phyloP scores from a whole-genome alignment of 352 stramenopile genomes.

The Pythium dissimile region DNA sequence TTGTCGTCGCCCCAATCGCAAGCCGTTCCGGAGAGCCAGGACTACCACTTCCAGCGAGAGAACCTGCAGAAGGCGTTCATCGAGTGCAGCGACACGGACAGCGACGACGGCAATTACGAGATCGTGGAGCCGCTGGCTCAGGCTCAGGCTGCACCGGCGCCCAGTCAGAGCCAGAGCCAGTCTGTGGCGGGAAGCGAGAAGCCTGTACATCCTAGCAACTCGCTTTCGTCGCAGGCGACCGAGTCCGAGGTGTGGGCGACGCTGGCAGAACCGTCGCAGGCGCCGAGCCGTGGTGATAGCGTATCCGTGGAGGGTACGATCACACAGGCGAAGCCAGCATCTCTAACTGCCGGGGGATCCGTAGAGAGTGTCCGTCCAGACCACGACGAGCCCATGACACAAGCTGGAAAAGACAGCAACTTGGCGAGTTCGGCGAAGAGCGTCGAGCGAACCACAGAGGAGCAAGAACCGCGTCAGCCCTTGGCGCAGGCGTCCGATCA shows the following conservation, averaged over 20 bases:
- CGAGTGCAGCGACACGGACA: constrained; percentile 45
- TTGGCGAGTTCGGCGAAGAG: neutral
- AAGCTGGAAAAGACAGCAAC: neutral
- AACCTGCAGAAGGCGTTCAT: constrained; percentile 53
- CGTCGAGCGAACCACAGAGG: neutral
- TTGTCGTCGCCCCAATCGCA: neutral
- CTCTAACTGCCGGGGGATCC: too few species aligned
- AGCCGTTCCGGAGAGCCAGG: constrained; percentile 27
- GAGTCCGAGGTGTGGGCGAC: constrained; percentile 5
- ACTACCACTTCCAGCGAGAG: constrained; percentile 43
- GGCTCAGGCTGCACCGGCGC: constrained; percentile 9
- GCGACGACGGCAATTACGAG: constrained; percentile 27
- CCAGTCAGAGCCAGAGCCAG: neutral
- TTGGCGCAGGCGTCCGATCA: neutral
- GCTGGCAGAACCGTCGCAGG: too few species aligned
- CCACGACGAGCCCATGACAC: constrained; percentile 16
- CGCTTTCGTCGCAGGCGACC: neutral
- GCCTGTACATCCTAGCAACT: neutral
- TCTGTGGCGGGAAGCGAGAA: too few species aligned
- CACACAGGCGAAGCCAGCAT: too few species aligned
- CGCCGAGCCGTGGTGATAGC: too few species aligned
- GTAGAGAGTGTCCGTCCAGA: constrained; percentile 5
- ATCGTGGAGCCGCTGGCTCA: neutral
- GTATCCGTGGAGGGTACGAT: too few species aligned
- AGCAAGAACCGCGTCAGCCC: neutral